Evolutionary conservation across 495 filamentous ascomycete genomes (phyloP).

Genomic region (Podospora appendiculata): DNA sequence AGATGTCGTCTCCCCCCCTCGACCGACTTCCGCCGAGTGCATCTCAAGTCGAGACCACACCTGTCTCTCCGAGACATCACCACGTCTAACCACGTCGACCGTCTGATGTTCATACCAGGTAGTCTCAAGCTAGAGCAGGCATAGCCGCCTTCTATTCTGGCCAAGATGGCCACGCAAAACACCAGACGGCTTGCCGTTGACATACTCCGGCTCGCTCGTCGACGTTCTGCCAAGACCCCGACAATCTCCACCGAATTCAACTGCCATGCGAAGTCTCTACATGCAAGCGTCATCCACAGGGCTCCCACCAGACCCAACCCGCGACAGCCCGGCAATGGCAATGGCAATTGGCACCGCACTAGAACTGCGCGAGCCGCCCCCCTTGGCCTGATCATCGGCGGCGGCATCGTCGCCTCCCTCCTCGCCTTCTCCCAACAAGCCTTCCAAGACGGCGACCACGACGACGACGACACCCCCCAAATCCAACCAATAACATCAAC

Average conservation of each 20-base stretch:
- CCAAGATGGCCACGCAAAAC: constrained; percentile 6
- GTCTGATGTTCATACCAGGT: too few relatives aligned
- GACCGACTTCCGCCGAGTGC: too few relatives aligned
- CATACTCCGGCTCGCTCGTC: not conserved
- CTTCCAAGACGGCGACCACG: not conserved
- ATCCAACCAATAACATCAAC: not conserved
- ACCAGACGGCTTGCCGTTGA: not conserved
- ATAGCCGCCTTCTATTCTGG: too few relatives aligned
- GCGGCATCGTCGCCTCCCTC: constrained; percentile 16
- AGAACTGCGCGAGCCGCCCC: constrained; percentile 11
- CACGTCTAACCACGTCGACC: too few relatives aligned
- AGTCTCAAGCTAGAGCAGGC: too few relatives aligned
- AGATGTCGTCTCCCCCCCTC: too few relatives aligned
- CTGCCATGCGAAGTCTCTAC: not conserved
- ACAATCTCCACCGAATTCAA: not conserved
- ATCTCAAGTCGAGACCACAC: too few relatives aligned
- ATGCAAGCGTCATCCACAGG: not conserved
- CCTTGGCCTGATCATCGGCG: constrained; percentile 14
- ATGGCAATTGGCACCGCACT: not conserved
- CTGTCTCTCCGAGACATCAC: too few relatives aligned
- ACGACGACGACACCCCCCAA: not conserved
- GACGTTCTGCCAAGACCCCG: not conserved
- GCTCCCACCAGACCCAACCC: not conserved
- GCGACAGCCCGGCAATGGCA: not conserved
- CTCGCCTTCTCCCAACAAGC: constrained; percentile 7